Conservation (phyloP, 495 filamentous ascomycete species). For the Neurospora cerealis region DNA sequence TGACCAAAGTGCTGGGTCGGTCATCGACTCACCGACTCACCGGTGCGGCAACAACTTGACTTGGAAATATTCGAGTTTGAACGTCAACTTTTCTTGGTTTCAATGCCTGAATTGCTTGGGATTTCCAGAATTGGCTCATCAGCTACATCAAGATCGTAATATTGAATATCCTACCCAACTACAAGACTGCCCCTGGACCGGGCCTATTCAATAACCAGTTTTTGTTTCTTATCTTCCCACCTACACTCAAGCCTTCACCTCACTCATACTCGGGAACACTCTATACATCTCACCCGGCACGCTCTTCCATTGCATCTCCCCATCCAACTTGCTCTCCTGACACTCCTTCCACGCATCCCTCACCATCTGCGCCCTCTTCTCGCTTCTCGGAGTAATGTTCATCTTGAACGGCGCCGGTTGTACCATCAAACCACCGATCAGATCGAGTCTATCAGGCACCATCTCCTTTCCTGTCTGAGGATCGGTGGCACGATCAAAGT, state of each 20-base stretch:
- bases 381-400: conserved; percentile 13
- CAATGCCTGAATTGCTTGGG: too few species aligned
- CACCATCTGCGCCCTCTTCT: conserved; percentile 9
- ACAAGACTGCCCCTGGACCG: too few species aligned
- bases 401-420: conserved; percentile 7
- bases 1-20: not conserved
- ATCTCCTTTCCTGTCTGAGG: conserved; percentile 16
- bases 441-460: conserved; percentile 21
- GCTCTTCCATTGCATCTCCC: conserved; percentile 11
- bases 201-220: too few species aligned
- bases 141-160: too few species aligned
- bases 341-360: conserved; percentile 20
- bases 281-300: conserved; percentile 11
- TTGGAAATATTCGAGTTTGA: too few species aligned
- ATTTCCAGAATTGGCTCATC: too few species aligned
- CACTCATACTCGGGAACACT: not conserved
- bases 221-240: not conserved
- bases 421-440: conserved; percentile 21
- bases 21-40: not conserved
- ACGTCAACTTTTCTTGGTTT: too few species aligned
- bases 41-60: too few species aligned
- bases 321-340: conserved; percentile 11
- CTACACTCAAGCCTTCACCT: not conserved
- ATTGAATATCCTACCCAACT: too few species aligned
- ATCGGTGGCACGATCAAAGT: conserved; percentile 17